Percentiles rank a stretch among this genome's conserved stretches.
Conservation (phyloP, 2,329 filamentous ascomycete genomes). For the Stachybotrys echinatus region DNA sequence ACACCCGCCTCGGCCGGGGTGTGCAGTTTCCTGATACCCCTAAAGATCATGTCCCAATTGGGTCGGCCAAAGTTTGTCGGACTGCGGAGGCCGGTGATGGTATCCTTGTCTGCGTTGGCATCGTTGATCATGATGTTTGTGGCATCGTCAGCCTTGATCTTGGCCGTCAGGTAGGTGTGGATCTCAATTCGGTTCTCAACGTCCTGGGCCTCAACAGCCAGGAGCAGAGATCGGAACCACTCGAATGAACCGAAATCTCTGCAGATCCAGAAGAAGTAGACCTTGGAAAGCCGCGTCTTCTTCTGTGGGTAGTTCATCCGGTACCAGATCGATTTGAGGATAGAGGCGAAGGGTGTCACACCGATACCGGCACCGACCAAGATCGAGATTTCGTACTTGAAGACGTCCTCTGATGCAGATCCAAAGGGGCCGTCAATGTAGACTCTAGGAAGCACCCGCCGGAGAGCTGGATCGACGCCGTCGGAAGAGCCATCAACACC, state of each 20-base stretch:
- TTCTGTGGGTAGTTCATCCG: slow-evolving; percentile 82
- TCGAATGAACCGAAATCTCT: slow-evolving; percentile 83
- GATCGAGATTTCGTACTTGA: slow-evolving; percentile 78
- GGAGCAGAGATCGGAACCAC: slow-evolving; percentile 80
- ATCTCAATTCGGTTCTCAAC: slow-evolving; percentile 81
- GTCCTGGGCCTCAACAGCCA: slow-evolving; percentile 84
- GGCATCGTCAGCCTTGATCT: slow-evolving; percentile 79
- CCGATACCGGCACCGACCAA: slow-evolving; percentile 81
- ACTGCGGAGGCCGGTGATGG: slow-evolving; percentile 75
- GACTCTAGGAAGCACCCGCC: slow-evolving; percentile 69
- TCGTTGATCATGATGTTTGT: slow-evolving; percentile 94
- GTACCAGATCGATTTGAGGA: slow-evolving; percentile 91
- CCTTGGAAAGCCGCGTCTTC: slow-evolving; percentile 74
- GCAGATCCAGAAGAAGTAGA: slow-evolving; percentile 93
- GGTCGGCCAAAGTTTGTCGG: slow-evolving; percentile 83
- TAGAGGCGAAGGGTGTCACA: slow-evolving; percentile 81
- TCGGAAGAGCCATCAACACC: slow-evolving; percentile 57
- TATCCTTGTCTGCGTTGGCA: slow-evolving; percentile 76
- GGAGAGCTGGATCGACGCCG: slow-evolving; percentile 62
- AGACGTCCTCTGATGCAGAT: slow-evolving; percentile 81
- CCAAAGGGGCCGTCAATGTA: slow-evolving; percentile 85
- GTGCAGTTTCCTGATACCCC: slow-evolving; percentile 75
- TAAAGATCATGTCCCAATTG: slow-evolving; percentile 89
- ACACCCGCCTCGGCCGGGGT: slow-evolving; percentile 68
- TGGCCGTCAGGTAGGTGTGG: slow-evolving; percentile 81